Base-by-base conservation (phyloP, 2,329 filamentous ascomycete genomes). In the Claviceps sp. region DNA sequence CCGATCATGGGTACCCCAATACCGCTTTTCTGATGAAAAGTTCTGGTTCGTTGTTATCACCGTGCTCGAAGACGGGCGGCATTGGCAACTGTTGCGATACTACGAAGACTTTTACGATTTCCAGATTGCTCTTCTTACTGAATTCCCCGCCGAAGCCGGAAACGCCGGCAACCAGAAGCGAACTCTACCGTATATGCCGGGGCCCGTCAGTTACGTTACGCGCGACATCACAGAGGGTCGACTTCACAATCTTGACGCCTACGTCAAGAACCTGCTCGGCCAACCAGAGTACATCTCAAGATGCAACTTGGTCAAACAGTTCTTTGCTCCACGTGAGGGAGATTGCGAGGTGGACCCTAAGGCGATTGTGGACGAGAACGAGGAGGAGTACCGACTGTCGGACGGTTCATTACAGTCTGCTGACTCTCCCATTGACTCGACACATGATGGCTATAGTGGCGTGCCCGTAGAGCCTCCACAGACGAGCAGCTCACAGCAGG, bases 41-140 rank as follows among this genome's bases (percentile, higher is more conserved):
- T 97, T 97, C 69, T 97, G 93, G 88, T 98, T 97, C 63, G 87
- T 96, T 51, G 91, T 98, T 54, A 90, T 96, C 66, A 88, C 87
- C 24, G 78, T 84, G 61, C 80, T 97, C 67, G 88, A 95, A 63
- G 90, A 97, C 64, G 90, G 89, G 47, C 79, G 87, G 47, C 84
- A 87, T 63, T 97, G 90, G 89, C 90, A 96, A 65, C 72, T 98
- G 48, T 91, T 88, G 41, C 82, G 93, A 56, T 93, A 95, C 63
- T 98, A 98, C 63, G 89, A 97, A 67, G 93, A 97, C 70, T 98
- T 98, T 65, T 98, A 97, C 70, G 93, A 97, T 67, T 91, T 97
- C 67, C 93, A 98, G 66, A 97, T 97, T 63, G 88, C 89, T 37
- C 81, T 98, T 8, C 79, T 98, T 48, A 91, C 89, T 45, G 88